Conservation (phyloP, 352 stramenopile species). For the Globisporangium spinosum region DNA sequence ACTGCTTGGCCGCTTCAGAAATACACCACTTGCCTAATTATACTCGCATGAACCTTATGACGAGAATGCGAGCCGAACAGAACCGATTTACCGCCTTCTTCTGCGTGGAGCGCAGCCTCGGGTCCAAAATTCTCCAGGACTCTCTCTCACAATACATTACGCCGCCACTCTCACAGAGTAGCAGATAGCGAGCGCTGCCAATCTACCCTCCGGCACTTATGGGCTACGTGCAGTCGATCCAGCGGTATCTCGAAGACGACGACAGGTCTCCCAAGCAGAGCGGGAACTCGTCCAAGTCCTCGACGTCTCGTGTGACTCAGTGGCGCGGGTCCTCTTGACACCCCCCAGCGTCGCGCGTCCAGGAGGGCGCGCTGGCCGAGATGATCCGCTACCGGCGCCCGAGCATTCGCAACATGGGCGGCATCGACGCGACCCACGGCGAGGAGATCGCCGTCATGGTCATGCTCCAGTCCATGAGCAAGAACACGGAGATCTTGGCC, state of each 20-base stretch:
- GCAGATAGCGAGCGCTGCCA: no score
- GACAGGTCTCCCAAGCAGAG: not conserved
- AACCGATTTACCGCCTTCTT: not conserved
- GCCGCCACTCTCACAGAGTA: not conserved
- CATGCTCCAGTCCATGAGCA: conserved; percentile 21
- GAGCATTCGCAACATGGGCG: conserved; percentile 35
- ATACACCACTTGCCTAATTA: not conserved
- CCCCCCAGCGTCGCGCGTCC: conserved; percentile 40
- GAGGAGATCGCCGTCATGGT: conserved; percentile 33
- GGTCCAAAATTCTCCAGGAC: not conserved
- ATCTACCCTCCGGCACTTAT: not conserved
- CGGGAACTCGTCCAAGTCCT: not conserved
- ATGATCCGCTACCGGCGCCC: conserved; percentile 40
- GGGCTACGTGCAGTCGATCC: not conserved
- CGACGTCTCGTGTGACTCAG: no score
- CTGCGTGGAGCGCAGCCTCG: not conserved
- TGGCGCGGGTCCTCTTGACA: conserved; percentile 9
- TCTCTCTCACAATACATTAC: not conserved
- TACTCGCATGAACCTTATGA: not conserved
- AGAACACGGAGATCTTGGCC: conserved; percentile 26
- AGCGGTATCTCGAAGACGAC: not conserved
- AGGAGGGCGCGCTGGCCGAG: conserved; percentile 43
- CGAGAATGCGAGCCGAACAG: not conserved
- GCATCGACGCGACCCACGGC: conserved; percentile 27
- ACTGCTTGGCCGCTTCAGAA: not conserved